Evolutionary conservation across 176 grass and related monocot genomes (phyloP).

Genomic region (Saccharum officinarum): DNA sequence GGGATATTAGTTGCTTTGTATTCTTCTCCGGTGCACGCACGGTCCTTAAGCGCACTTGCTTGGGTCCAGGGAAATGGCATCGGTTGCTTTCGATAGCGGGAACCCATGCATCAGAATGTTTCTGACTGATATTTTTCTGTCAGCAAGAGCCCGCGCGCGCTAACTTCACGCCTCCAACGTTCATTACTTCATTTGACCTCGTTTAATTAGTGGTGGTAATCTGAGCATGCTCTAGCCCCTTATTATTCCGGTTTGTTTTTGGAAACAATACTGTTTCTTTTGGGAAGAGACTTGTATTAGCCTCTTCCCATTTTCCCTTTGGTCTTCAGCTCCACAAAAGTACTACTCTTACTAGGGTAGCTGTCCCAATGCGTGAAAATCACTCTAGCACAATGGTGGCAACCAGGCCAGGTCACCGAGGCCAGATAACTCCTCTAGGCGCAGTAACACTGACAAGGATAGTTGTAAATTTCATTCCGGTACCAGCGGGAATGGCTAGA

Average conservation of each 20-base stretch:
- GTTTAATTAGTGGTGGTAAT: not conserved
- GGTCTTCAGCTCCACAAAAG: not conserved
- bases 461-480: too few species aligned
- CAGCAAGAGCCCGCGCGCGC: not conserved
- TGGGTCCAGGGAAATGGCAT: conserved; percentile 5
- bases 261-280: not conserved
- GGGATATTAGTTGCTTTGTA: not conserved
- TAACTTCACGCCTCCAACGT: not conserved
- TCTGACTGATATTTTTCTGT: not conserved
- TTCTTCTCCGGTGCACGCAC: not conserved
- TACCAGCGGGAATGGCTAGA: too few species aligned
- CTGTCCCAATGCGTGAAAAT: not conserved
- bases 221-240: not conserved
- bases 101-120: conserved; percentile 13
- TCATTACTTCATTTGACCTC: not conserved
- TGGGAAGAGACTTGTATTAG: not conserved
- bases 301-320: not conserved
- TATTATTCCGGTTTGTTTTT: not conserved
- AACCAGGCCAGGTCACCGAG: not conserved
- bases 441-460: too few species aligned
- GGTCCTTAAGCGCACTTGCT: not conserved
- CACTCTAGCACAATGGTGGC: not conserved
- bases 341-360: not conserved
- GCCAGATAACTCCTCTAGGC: not conserved
- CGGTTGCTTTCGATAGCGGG: conserved; percentile 19